Conservation (phyloP, 139 green algal genomes). For the Pleodorina starrii region DNA sequence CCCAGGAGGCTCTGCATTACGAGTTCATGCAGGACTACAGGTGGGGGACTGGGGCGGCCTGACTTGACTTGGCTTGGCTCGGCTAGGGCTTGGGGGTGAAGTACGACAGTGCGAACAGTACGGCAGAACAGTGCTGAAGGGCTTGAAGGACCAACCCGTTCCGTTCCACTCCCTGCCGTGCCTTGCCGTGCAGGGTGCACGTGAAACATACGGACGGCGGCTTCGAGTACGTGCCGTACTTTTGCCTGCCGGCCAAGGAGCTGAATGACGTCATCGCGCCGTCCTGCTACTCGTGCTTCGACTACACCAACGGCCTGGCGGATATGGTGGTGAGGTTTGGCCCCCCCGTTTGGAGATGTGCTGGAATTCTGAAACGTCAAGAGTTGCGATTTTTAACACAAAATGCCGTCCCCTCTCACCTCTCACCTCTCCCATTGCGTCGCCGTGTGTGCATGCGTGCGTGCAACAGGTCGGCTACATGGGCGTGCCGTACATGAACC, state of each 20-base stretch:
- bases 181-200: too few relatives aligned
- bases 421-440: too few relatives aligned
- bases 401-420: neutral
- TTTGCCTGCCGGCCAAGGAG: conserved; percentile 95
- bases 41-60: conserved; percentile 1
- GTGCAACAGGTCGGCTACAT: conserved; percentile 93
- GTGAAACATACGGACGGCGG: conserved; percentile 76
- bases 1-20: conserved; percentile 89
- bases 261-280: conserved; percentile 96
- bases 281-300: conserved; percentile 90
- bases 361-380: neutral
- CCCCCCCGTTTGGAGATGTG: too few relatives aligned
- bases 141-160: too few relatives aligned
- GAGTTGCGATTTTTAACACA: too few relatives aligned
- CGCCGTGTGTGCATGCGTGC: too few relatives aligned
- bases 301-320: conserved; percentile 96
- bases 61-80: neutral
- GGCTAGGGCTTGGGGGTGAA: too few relatives aligned
- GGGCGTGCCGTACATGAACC: conserved; percentile 86
- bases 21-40: conserved; percentile 97
- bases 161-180: too few relatives aligned
- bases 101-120: too few relatives aligned
- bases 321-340: conserved; percentile 90
- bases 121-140: too few relatives aligned
- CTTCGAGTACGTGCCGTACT: conserved; percentile 97